Conservation (phyloP, 768 basidiomycete species). For the Auricularia sp. region DNA sequence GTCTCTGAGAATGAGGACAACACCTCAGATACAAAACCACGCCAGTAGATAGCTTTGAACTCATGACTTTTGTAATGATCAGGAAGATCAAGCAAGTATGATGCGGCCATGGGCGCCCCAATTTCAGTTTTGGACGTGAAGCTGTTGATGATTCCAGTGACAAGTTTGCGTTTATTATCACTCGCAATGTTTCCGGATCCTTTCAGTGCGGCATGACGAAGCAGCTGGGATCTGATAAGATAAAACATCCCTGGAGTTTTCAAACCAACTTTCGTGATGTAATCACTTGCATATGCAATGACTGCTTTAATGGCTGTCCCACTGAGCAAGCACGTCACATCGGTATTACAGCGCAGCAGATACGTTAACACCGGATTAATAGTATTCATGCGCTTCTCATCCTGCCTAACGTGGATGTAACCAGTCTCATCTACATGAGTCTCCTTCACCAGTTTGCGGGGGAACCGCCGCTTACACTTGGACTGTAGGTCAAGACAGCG, state of each 20-base stretch:
- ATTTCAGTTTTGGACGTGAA: not conserved
- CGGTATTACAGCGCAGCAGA: constrained; percentile 30
- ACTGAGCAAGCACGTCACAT: constrained; percentile 30
- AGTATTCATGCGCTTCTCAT: constrained; percentile 30
- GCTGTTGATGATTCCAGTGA: not conserved
- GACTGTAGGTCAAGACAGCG: constrained; percentile 24
- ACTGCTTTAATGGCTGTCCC: constrained; percentile 34
- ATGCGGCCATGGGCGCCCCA: constrained; percentile 1
- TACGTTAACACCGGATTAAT: constrained; percentile 24
- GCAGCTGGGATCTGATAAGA: constrained; percentile 16
- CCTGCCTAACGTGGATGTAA: constrained; percentile 19
- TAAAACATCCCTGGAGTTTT: constrained; percentile 33
- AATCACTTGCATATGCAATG: constrained; percentile 33
- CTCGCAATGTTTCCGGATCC: not conserved
- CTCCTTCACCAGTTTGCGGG: constrained; percentile 17
- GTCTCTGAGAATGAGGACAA: not conserved
- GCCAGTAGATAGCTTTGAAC: constrained; percentile 2
- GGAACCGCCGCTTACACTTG: constrained; percentile 29
- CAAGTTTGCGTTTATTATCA: not conserved
- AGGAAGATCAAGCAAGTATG: not conserved
- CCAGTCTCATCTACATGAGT: constrained; percentile 24
- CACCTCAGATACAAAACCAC: not conserved
- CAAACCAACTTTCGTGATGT: constrained; percentile 31
- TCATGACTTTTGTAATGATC: constrained; percentile 4
- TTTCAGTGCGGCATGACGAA: constrained; percentile 17